Conservation (phyloP, 2,329 filamentous ascomycete genomes). For the Aspergillus cejpii region DNA sequence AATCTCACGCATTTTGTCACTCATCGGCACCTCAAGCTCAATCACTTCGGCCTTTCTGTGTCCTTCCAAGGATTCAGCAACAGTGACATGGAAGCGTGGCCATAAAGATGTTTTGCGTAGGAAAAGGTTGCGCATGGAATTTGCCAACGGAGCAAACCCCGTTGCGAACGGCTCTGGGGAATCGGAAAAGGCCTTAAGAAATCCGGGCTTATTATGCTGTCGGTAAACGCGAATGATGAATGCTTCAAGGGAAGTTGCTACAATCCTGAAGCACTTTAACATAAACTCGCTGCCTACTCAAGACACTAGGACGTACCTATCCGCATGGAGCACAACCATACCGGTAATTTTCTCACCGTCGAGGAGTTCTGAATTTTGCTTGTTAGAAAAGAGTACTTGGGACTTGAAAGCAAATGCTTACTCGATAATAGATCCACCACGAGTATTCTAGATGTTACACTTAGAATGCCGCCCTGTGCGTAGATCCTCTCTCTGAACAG, state of each 20-base stretch:
- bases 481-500: slow-evolving; percentile 76
- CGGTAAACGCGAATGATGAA: slow-evolving; percentile 92
- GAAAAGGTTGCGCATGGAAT: slow-evolving; percentile 89
- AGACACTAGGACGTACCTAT: slow-evolving; percentile 45
- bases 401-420: slow-evolving; percentile 17
- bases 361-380: slow-evolving; percentile 48
- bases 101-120: slow-evolving; percentile 81
- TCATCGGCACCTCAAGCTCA: slow-evolving; percentile 94
- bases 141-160: slow-evolving; percentile 80
- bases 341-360: slow-evolving; percentile 81
- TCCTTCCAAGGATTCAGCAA: slow-evolving; percentile 83
- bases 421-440: slow-evolving; percentile 87
- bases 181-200: slow-evolving; percentile 94
- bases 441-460: slow-evolving; percentile 89
- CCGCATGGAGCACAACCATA: slow-evolving; percentile 78
- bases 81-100: slow-evolving; percentile 86
- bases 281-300: background rate
- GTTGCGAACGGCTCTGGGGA: slow-evolving; percentile 82
- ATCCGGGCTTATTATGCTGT: slow-evolving; percentile 88
- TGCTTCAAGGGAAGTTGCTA: slow-evolving; percentile 83
- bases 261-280: slow-evolving; percentile 46
- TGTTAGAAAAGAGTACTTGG: slow-evolving; percentile 10
- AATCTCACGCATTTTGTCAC: slow-evolving; percentile 83
- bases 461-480: slow-evolving; percentile 79
- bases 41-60: slow-evolving; percentile 93